These are phyloP conservation scores for Ophiostoma quercus DNA, from an alignment of 2,329 filamentous ascomycete species.

Conservation along the genomic window DNA sequence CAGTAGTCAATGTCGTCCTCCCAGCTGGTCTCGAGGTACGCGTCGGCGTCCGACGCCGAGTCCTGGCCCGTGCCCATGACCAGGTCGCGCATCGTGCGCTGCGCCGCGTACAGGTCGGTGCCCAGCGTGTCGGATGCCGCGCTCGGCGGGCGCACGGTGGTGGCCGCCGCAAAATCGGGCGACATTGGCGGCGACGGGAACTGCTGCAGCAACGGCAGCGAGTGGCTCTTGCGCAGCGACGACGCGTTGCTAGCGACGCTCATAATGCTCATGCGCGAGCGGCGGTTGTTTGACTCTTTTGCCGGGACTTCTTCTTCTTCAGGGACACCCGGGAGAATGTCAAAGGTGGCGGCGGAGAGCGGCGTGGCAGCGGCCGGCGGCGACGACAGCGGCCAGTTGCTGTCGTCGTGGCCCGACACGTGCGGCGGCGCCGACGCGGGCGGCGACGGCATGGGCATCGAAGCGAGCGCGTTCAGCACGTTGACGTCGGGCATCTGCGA, in stretches of 20 bases:
- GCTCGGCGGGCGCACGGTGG: slow-evolving; percentile 35
- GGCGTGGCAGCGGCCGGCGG: slow-evolving; percentile 29
- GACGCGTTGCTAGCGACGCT: slow-evolving; percentile 48
- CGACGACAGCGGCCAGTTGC: slow-evolving; percentile 42
- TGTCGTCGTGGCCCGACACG: slow-evolving; percentile 35
- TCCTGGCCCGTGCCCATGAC: slow-evolving; percentile 26
- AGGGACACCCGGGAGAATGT: slow-evolving; percentile 54
- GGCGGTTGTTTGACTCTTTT: slow-evolving; percentile 33
- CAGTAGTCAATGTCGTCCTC: slow-evolving; percentile 67
- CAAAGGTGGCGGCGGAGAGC: slow-evolving; percentile 32
- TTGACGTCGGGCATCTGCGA: slow-evolving; percentile 38
- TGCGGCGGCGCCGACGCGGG: not conserved
- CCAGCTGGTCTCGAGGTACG: slow-evolving; percentile 45
- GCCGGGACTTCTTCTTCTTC: slow-evolving; percentile 52
- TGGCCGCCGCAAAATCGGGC: not conserved
- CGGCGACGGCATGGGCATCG: not conserved
- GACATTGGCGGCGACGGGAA: slow-evolving; percentile 33
- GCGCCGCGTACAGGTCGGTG: slow-evolving; percentile 39
- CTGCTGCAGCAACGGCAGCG: slow-evolving; percentile 51
- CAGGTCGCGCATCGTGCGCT: slow-evolving; percentile 33
- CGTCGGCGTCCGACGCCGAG: slow-evolving; percentile 33
- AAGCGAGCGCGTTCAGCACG: not conserved
- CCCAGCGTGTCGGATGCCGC: slow-evolving; percentile 51
- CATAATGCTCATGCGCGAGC: slow-evolving; percentile 41
- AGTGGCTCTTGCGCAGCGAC: slow-evolving; percentile 51